Percentiles rank a stretch among this genome's conserved stretches.
phyloP scores from a whole-genome alignment of 2,329 filamentous ascomycete species.

The Bipolaris oryzae region DNA sequence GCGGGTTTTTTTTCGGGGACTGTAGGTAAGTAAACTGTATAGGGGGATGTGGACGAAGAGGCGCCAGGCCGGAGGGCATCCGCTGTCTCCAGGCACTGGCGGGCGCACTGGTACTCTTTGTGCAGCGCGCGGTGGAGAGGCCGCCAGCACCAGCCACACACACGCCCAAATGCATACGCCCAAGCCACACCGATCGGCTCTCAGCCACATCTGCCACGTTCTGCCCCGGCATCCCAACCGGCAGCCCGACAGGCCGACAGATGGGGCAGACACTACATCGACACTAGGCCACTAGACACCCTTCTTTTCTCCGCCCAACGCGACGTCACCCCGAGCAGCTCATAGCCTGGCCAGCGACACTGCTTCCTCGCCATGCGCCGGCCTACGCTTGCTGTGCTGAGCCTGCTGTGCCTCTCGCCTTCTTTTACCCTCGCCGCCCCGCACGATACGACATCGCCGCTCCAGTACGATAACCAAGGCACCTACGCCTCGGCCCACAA shows the following conservation, averaged over 20 bases:
- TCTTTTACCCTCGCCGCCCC: slow-evolving; percentile 41
- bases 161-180: too few species aligned
- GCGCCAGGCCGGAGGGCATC: slow-evolving; percentile 7
- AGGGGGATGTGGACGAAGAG: slow-evolving; percentile 2
- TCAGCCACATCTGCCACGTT: slow-evolving; percentile 19
- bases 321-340: background rate
- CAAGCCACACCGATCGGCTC: too few species aligned
- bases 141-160: background rate
- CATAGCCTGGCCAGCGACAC: background rate
- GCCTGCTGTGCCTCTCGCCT: slow-evolving; percentile 40
- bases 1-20: background rate
- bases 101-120: slow-evolving; percentile 18
- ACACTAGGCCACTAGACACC: background rate
- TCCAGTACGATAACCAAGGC: slow-evolving; percentile 18
- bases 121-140: slow-evolving; percentile 16
- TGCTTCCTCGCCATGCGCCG: slow-evolving; percentile 36
- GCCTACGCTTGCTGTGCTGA: slow-evolving; percentile 31
- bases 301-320: background rate
- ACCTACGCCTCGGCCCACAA: slow-evolving; percentile 19
- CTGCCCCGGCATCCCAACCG: background rate
- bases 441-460: slow-evolving; percentile 26
- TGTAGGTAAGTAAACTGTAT: background rate
- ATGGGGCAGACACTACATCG: background rate
- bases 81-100: slow-evolving; percentile 12
- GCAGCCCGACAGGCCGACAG: background rate